phyloP scores from a whole-genome alignment of 1,284 basidiomycete species.

The Peniophora sp. region DNA sequence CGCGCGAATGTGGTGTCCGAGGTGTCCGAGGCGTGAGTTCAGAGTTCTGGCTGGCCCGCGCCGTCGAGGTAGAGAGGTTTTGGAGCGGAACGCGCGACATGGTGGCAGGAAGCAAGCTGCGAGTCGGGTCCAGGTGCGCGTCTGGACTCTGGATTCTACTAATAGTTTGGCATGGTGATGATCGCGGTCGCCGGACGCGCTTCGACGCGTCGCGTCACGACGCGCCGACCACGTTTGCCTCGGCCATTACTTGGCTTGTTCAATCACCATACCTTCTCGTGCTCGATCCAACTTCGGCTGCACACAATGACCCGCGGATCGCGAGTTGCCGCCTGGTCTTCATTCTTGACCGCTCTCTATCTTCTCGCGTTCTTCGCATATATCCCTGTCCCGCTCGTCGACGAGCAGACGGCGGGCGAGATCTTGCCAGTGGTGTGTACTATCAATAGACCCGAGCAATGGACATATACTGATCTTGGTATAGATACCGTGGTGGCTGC shows the following conservation, averaged over 20 bases:
- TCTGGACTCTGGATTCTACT: background rate
- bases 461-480: background rate
- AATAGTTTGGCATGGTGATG: no score
- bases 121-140: background rate
- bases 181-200: background rate
- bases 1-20: slow-evolving; percentile 54
- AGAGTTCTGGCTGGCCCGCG: background rate
- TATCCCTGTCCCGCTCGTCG: slow-evolving; percentile 33
- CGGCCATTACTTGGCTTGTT: background rate
- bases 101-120: background rate
- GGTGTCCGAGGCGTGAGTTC: slow-evolving; percentile 35
- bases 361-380: slow-evolving; percentile 29
- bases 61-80: slow-evolving; percentile 4
- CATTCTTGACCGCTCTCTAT: slow-evolving; percentile 29
- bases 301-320: slow-evolving; percentile 34
- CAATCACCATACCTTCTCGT: background rate
- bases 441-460: background rate
- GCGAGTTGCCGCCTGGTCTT: slow-evolving; percentile 26
- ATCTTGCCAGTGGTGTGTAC: slow-evolving; percentile 37
- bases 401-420: slow-evolving; percentile 21
- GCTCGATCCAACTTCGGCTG: slow-evolving; percentile 1
- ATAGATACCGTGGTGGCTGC: slow-evolving; percentile 45
- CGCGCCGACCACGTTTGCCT: background rate
- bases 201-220: background rate
- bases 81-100: slow-evolving; percentile 11